phyloP scores from a whole-genome alignment of 768 basidiomycete species.

The Fomitopsis pulvina region DNA sequence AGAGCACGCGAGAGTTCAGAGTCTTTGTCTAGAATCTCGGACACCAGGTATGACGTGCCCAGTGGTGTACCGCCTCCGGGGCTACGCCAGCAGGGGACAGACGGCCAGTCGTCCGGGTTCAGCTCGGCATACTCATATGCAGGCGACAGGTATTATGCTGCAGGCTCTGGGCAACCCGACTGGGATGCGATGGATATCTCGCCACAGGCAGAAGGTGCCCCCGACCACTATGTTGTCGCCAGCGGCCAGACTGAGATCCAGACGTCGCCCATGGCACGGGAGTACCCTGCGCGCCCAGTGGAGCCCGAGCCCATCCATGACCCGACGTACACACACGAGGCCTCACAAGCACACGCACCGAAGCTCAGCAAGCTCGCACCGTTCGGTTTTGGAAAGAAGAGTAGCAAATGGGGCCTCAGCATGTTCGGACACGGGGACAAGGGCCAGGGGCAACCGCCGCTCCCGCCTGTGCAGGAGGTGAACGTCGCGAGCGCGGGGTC shows the following conservation, averaged over 20 bases:
- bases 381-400: conserved; percentile 65
- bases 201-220: conserved; percentile 38
- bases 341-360: conserved; percentile 36
- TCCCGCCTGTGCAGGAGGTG: conserved; percentile 72
- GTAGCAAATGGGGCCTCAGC: conserved; percentile 53
- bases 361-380: conserved; percentile 53
- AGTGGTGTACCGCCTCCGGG: conserved; percentile 28
- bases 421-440: conserved; percentile 66
- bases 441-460: conserved; percentile 24
- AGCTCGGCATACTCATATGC: conserved; percentile 15
- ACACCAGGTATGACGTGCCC: conserved; percentile 27
- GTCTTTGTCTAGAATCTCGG: conserved; percentile 23
- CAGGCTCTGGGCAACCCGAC: conserved; percentile 20
- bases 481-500: conserved; percentile 45
- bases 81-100: not conserved
- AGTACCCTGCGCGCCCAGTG: conserved; percentile 39
- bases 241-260: conserved; percentile 40
- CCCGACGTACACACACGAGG: conserved; percentile 24
- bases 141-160: conserved; percentile 8
- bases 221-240: conserved; percentile 32
- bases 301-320: conserved; percentile 31
- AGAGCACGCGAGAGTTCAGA: conserved; percentile 5
- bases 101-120: conserved; percentile 2
- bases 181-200: conserved; percentile 60
- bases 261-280: conserved; percentile 46